These are phyloP conservation scores for Ambrosia trifida DNA, from an alignment of 129 eudicot genomes.

Conservation along the genomic window DNA sequence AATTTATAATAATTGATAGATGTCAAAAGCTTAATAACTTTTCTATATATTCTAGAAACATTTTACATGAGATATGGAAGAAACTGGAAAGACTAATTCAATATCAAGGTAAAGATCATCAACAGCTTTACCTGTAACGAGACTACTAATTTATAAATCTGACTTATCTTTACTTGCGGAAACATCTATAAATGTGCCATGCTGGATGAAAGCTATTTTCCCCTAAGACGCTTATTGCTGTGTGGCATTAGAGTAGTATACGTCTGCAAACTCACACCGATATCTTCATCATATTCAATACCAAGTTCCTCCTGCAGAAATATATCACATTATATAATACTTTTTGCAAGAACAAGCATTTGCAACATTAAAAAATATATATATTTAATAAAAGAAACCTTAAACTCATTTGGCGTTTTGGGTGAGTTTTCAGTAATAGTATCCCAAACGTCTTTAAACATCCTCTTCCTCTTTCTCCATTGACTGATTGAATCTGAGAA, in stretches of 20 bases:
- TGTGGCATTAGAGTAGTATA: slow-evolving; percentile 57
- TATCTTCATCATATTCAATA: slow-evolving; percentile 87
- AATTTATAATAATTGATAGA: slow-evolving; percentile 1
- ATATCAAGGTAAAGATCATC: slow-evolving; percentile 15
- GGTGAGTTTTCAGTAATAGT: slow-evolving; percentile 92
- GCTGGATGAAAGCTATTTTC: slow-evolving; percentile 27
- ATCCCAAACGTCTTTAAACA: slow-evolving; percentile 95
- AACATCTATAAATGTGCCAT: slow-evolving; percentile 3
- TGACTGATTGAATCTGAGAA: slow-evolving; percentile 57
- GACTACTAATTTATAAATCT: slow-evolving; percentile 27
- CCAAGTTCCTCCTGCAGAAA: slow-evolving; percentile 85
- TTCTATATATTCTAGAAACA: slow-evolving; percentile 16
- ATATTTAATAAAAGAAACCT: slow-evolving; percentile 39
- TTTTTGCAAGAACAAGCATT: slow-evolving; percentile 5
- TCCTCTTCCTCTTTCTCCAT: slow-evolving; percentile 93
- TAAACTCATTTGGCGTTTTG: slow-evolving; percentile 72
- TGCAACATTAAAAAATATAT: neutral
- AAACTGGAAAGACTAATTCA: slow-evolving; percentile 17
- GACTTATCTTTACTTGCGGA: slow-evolving; percentile 39
- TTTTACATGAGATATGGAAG: slow-evolving; percentile 19
- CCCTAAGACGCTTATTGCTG: slow-evolving; percentile 64
- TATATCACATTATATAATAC: slow-evolving; percentile 15
- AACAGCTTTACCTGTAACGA: slow-evolving; percentile 16
- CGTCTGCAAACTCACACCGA: slow-evolving; percentile 84
- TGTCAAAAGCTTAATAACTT: slow-evolving; percentile 11